Evolutionary conservation across 768 basidiomycete species (phyloP).

Genomic region (Chalciporus piperatus): DNA sequence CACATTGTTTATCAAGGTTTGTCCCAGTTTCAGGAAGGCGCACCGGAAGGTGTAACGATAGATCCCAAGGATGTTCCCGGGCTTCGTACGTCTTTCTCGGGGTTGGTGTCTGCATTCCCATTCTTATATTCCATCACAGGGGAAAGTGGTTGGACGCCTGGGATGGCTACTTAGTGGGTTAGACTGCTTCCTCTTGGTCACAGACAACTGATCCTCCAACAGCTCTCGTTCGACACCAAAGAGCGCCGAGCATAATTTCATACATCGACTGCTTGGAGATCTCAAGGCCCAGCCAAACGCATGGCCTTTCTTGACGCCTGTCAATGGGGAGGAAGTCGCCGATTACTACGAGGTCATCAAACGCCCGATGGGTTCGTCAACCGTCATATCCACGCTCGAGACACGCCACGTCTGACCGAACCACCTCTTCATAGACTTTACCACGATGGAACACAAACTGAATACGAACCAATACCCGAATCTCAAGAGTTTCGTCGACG

Average conservation of each 20-base stretch:
- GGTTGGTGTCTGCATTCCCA: background rate
- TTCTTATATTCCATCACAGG: conserved; percentile 41
- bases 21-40: conserved; percentile 65
- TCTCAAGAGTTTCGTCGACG: conserved; percentile 72
- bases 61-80: conserved; percentile 86
- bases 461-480: conserved; percentile 78
- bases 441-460: conserved; percentile 88
- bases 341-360: conserved; percentile 92
- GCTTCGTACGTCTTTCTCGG: conserved; percentile 51
- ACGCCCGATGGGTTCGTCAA: conserved; percentile 82
- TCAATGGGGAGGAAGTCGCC: conserved; percentile 70
- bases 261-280: conserved; percentile 78
- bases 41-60: conserved; percentile 47
- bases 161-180: conserved; percentile 70
- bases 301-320: conserved; percentile 88
- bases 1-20: conserved; percentile 83
- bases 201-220: conserved; percentile 5
- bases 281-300: conserved; percentile 73
- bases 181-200: background rate
- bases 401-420: background rate
- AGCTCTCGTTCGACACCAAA: conserved; percentile 42
- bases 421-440: conserved; percentile 55
- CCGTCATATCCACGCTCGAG: background rate
- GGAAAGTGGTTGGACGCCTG: conserved; percentile 91
- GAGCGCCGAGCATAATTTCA: conserved; percentile 59